Evolutionary conservation across 192 early-diverging fungal species (phyloP), one percentile per base, ranked within the genome.

Genomic region (Diversispora epigaea): DNA sequence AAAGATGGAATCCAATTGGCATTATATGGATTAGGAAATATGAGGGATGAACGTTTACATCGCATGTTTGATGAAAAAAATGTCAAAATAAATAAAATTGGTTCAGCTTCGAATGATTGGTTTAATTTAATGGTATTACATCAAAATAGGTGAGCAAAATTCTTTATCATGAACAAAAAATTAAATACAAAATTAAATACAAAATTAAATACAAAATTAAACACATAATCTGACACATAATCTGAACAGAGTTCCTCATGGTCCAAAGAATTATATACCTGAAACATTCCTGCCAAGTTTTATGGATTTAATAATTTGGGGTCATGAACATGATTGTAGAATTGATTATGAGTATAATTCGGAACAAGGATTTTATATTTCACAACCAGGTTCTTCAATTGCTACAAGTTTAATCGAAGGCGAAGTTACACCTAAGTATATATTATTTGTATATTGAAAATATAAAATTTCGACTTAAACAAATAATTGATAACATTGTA

Each of bases 281-380:
- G 94, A 95, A 78, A 83, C 85, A n/a, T 95, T 92, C 73, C 77
- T 98, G 39, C 89, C 91, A 57, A 79, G 84, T 15, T 95, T 94
- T 77, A 78, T 98, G 43, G 83, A 98, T 64, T 74, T 98, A 17
- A 84, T 97, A 11, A 65, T 98, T 3, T 98, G 96, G 96, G 96
- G 96, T 6, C 96, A 98, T 77, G 96, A 98, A 83, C 96, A 98
- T 81, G 95, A 98, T 76, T 98, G 95, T 77, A 80, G 84, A 54
- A 90, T 97, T 14, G 90, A 93, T 50, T 92, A 93, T 1, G 86
- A 86, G 58, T 81, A 85, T 72, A 92, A 89, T 78, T 82, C 85
- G 14, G 81, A 87, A 21, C 79, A 84, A 63, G 82, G 83, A 7
- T 95, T 95, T 71, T 86, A 90, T 54, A 89, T 98, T 12, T 91